These are phyloP conservation scores for Metarhizium brunneum DNA, from an alignment of 2,329 filamentous ascomycete species.

Conservation along the genomic window DNA sequence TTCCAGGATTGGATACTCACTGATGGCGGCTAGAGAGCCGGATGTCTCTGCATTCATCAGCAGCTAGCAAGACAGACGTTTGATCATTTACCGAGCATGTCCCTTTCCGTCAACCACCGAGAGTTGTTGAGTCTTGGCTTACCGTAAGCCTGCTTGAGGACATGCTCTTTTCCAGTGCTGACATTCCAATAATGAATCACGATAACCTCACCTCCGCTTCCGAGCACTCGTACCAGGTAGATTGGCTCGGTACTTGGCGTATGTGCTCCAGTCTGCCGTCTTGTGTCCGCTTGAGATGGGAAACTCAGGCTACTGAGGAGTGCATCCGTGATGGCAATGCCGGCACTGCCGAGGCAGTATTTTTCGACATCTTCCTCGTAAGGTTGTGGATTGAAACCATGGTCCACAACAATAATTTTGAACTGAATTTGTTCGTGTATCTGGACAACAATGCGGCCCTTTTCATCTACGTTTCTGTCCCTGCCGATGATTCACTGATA, in stretches of 20 bases:
- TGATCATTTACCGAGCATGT: background rate
- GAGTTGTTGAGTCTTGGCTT: background rate
- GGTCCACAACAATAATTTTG: background rate
- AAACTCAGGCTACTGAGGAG: background rate
- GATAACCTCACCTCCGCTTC: background rate
- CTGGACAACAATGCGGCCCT: background rate
- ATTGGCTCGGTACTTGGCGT: background rate
- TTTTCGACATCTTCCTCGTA: background rate
- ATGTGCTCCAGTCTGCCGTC: background rate
- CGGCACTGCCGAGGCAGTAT: background rate
- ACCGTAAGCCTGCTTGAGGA: background rate
- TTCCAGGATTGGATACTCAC: too few relatives aligned
- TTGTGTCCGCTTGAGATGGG: background rate
- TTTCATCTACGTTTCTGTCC: background rate
- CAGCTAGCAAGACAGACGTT: background rate
- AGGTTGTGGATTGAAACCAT: background rate
- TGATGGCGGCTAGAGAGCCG: too few relatives aligned
- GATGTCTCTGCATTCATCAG: too few relatives aligned
- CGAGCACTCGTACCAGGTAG: background rate
- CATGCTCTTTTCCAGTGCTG: background rate
- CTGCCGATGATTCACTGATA: background rate
- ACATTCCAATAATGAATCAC: background rate
- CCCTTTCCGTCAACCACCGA: background rate
- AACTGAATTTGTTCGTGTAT: background rate
- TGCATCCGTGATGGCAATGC: background rate